Percentiles rank a stretch among this genome's conserved stretches.
Conservation (phyloP, 208 protist genomes). For the Leishmania braziliensis region DNA sequence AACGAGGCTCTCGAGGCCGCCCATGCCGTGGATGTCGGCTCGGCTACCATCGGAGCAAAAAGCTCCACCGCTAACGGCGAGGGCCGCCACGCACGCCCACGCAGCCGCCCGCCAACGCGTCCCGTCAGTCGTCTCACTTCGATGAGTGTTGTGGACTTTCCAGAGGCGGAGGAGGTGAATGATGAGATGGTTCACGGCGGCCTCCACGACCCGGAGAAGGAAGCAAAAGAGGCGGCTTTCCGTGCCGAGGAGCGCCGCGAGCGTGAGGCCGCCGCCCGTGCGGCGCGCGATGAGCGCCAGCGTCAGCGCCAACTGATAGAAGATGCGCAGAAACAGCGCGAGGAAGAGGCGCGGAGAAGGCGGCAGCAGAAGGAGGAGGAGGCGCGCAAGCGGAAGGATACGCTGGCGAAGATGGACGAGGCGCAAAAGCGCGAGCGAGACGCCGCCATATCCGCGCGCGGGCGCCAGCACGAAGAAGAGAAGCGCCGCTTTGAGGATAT, state of each 20-base stretch:
- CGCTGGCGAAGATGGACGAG: conserved; percentile 46
- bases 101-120: conserved; percentile 39
- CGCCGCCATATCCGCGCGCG: conserved; percentile 25
- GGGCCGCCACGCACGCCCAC: conserved; percentile 13
- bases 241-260: conserved; percentile 25
- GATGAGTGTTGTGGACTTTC: conserved; percentile 66
- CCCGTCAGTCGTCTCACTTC: conserved; percentile 46
- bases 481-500: conserved; percentile 44
- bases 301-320: conserved; percentile 25
- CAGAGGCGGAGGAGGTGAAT: conserved; percentile 61
- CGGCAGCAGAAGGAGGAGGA: conserved; percentile 38
- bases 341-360: conserved; percentile 29
- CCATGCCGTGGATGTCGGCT: neutral
- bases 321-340: conserved; percentile 36
- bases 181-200: conserved; percentile 43
- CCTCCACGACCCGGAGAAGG: conserved; percentile 28
- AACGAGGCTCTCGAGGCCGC: neutral
- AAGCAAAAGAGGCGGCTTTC: conserved; percentile 11
- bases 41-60: too few relatives aligned
- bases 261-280: conserved; percentile 22
- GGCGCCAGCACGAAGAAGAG: conserved; percentile 42
- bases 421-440: conserved; percentile 37
- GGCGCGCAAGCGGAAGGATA: conserved; percentile 35
- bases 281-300: conserved; percentile 23
- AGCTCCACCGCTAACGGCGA: neutral